phyloP scores from a whole-genome alignment of 805 yeast genomes.

The Candida pseudofarinosa region DNA sequence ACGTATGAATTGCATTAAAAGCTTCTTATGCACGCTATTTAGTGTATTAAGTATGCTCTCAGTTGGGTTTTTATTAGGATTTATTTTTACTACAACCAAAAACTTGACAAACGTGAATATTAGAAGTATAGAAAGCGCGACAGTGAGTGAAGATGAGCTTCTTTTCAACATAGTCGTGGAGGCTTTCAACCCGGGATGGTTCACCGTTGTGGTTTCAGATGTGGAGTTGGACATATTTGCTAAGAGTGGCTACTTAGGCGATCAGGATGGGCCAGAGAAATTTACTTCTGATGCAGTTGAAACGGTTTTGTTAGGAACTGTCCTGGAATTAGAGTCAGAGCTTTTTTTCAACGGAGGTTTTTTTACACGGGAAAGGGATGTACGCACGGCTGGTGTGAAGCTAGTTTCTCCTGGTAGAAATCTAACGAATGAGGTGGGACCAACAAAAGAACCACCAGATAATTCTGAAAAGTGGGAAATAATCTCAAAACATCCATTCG shows the following conservation, averaged over 20 bases:
- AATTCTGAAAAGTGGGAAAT: constrained; percentile 64
- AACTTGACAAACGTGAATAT: constrained; percentile 70
- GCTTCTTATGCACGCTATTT: constrained; percentile 40
- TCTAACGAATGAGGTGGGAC: constrained; percentile 20
- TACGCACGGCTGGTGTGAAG: constrained; percentile 67
- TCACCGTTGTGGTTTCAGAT: constrained; percentile 57
- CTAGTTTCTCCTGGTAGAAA: constrained; percentile 66
- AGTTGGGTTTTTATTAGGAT: constrained; percentile 78
- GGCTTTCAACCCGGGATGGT: constrained; percentile 85
- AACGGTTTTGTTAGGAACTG: constrained; percentile 74
- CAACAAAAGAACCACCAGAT: constrained; percentile 22
- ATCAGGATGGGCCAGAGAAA: neutral
- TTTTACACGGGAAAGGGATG: constrained; percentile 54
- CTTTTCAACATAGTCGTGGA: constrained; percentile 73
- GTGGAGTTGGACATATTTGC: constrained; percentile 86
- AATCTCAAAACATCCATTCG: constrained; percentile 77
- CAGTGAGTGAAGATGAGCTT: constrained; percentile 80
- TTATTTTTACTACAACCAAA: constrained; percentile 79
- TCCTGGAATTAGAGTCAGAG: constrained; percentile 64
- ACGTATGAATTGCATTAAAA: constrained; percentile 21
- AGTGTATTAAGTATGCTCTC: constrained; percentile 51
- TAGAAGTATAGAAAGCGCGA: constrained; percentile 58
- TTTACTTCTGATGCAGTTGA: constrained; percentile 28
- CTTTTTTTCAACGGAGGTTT: constrained; percentile 74
- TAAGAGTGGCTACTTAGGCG: constrained; percentile 47